Conservation (phyloP, 139 green algal species). For the Yamagishiella unicocca region DNA sequence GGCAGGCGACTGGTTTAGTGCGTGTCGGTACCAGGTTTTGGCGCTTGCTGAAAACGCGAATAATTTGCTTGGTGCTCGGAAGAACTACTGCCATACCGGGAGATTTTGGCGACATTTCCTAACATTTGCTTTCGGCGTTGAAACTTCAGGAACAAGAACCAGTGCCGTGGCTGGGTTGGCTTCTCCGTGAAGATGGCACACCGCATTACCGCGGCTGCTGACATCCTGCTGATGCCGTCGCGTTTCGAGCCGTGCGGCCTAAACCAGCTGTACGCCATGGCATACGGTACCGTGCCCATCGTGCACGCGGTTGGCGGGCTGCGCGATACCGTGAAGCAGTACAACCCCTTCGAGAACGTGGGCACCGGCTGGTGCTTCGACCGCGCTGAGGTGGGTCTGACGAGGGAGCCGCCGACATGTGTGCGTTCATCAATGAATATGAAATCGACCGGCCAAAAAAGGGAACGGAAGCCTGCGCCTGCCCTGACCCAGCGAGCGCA, state of each 20-base stretch:
- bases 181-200: slow-evolving; percentile 94
- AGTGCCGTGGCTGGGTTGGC: slow-evolving; percentile 92
- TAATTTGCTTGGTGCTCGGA: no score
- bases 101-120: no score
- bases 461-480: no score
- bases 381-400: slow-evolving; percentile 67
- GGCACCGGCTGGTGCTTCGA: slow-evolving; percentile 91
- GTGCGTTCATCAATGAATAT: no score
- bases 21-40: no score
- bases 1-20: not conserved
- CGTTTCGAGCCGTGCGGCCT: slow-evolving; percentile 92
- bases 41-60: no score
- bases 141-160: slow-evolving; percentile 52
- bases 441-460: no score
- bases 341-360: slow-evolving; percentile 83
- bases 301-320: slow-evolving; percentile 91
- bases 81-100: no score
- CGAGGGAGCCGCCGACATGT: no score
- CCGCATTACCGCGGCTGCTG: slow-evolving; percentile 88
- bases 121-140: no score
- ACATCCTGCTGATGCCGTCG: slow-evolving; percentile 92
- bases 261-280: slow-evolving; percentile 95
- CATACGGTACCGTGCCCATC: slow-evolving; percentile 96
- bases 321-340: slow-evolving; percentile 87
- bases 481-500: no score